A percentile compares a stretch with the other conserved stretches of the same genome.
These are phyloP conservation scores for Alloteropsis semialata DNA, from an alignment of 176 grass and related monocot genomes.

Conservation along the genomic window DNA sequence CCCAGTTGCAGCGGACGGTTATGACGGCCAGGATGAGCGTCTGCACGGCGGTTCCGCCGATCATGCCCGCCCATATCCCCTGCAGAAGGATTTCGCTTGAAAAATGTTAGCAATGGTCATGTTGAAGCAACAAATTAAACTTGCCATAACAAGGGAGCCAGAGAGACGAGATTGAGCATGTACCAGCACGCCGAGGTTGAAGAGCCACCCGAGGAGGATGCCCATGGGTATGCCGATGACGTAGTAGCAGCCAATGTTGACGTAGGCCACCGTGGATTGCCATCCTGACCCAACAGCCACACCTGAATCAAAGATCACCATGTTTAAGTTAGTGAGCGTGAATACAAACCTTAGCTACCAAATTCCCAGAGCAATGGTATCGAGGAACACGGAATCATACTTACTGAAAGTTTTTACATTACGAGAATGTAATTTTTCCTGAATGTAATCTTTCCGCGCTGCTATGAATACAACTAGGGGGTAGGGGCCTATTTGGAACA, in stretches of 20 bases:
- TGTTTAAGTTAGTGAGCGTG: background rate
- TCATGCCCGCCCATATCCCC: constrained; percentile 95
- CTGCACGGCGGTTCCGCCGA: constrained; percentile 83
- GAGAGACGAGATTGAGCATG: too few species aligned
- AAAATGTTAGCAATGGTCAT: background rate
- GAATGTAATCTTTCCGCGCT: too few species aligned
- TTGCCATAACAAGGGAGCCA: too few species aligned
- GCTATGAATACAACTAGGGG: too few species aligned
- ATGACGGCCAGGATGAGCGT: constrained; percentile 64
- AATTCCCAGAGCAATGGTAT: too few species aligned
- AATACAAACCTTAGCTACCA: too few species aligned
- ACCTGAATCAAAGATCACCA: constrained; percentile 33
- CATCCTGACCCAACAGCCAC: constrained; percentile 92
- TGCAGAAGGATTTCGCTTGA: background rate
- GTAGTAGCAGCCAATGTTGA: constrained; percentile 87
- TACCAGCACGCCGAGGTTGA: constrained; percentile 67
- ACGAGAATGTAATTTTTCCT: too few species aligned
- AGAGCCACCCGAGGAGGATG: constrained; percentile 72
- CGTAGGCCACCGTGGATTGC: constrained; percentile 79
- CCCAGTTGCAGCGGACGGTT: constrained; percentile 79
- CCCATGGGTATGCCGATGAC: constrained; percentile 78
- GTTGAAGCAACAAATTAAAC: background rate
- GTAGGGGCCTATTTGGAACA: background rate
- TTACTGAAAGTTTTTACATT: too few species aligned
- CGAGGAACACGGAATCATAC: too few species aligned